Percentiles rank a stretch among this genome's conserved stretches.
Evolutionary conservation across 495 filamentous ascomycete genomes (phyloP).

Genomic region (Hypoxylon perforatum): DNA sequence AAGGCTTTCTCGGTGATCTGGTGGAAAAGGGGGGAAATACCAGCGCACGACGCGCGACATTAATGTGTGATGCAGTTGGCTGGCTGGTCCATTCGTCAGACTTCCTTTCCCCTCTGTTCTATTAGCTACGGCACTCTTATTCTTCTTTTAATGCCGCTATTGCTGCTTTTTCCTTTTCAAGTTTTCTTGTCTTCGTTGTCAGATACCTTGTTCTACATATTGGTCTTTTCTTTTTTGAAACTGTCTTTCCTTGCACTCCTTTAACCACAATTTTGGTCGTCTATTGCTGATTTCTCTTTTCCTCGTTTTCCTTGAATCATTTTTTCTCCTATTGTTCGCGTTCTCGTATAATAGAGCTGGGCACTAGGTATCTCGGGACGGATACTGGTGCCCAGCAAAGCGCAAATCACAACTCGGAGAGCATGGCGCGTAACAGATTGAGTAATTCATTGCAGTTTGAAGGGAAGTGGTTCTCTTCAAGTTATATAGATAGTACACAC

Average conservation of each 20-base stretch:
- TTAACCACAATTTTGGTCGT: conserved; percentile 16
- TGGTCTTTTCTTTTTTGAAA: conserved; percentile 39
- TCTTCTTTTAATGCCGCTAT: conserved; percentile 54
- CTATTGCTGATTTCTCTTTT: conserved; percentile 29
- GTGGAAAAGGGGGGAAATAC: conserved; percentile 42
- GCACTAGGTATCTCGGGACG: conserved; percentile 34
- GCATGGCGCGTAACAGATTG: conserved; percentile 45
- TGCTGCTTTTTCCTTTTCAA: conserved; percentile 29
- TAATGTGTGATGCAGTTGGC: conserved; percentile 63
- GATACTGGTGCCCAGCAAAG: conserved; percentile 36
- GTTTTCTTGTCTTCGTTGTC: conserved; percentile 34
- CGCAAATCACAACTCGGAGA: conserved; percentile 29
- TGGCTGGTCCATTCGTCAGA: conserved; percentile 65
- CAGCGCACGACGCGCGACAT: conserved; percentile 51
- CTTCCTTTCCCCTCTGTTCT: conserved; percentile 58
- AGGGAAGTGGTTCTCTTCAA: conserved; percentile 37
- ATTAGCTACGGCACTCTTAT: conserved; percentile 63
- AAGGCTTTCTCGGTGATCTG: conserved; percentile 44
- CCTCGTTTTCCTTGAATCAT: conserved; percentile 22
- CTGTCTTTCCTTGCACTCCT: conserved; percentile 31
- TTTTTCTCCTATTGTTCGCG: conserved; percentile 17
- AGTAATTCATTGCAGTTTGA: conserved; percentile 33
- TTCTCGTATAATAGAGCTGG: conserved; percentile 43
- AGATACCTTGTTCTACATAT: conserved; percentile 58
- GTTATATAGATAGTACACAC: conserved; percentile 47